Conservation (phyloP, 1,284 basidiomycete species). For the Fomitopsis schrenkii region DNA sequence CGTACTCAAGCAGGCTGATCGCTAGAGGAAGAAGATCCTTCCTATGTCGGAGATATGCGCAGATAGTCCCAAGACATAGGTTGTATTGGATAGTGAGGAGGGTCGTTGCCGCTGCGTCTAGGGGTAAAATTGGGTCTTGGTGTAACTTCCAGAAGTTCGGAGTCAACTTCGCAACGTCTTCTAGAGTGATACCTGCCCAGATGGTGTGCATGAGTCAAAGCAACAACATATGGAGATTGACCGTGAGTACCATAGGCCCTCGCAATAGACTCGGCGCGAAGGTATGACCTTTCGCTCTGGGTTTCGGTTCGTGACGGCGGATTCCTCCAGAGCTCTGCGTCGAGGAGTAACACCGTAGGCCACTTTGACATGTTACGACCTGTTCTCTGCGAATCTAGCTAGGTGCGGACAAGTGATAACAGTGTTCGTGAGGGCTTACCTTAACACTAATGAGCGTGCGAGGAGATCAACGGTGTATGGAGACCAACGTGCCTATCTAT, state of each 20-base stretch:
- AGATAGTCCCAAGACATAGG: slow-evolving; percentile 32
- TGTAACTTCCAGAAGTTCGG: slow-evolving; percentile 38
- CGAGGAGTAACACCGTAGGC: no score
- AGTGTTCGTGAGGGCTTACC: no score
- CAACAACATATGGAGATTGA: not conserved
- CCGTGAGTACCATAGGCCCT: not conserved
- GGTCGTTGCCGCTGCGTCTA: slow-evolving; percentile 35
- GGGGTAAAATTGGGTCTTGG: slow-evolving; percentile 28
- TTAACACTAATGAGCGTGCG: no score
- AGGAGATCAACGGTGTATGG: no score
- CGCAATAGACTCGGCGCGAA: not conserved
- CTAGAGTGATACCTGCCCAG: slow-evolving; percentile 25
- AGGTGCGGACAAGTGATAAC: no score
- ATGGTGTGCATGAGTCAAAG: not conserved
- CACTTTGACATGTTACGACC: no score
- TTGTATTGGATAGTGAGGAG: slow-evolving; percentile 41
- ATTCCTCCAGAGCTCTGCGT: no score
- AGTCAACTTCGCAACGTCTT: slow-evolving; percentile 30
- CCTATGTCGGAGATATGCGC: slow-evolving; percentile 14
- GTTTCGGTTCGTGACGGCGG: not conserved
- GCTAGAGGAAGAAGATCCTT: slow-evolving; percentile 22
- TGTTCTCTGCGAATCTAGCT: no score
- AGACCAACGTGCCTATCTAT: no score
- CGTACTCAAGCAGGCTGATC: slow-evolving; percentile 15
- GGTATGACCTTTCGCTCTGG: not conserved